Base-by-base conservation (phyloP, 495 filamentous ascomycete genomes). In the Gamarada debralockiae region DNA sequence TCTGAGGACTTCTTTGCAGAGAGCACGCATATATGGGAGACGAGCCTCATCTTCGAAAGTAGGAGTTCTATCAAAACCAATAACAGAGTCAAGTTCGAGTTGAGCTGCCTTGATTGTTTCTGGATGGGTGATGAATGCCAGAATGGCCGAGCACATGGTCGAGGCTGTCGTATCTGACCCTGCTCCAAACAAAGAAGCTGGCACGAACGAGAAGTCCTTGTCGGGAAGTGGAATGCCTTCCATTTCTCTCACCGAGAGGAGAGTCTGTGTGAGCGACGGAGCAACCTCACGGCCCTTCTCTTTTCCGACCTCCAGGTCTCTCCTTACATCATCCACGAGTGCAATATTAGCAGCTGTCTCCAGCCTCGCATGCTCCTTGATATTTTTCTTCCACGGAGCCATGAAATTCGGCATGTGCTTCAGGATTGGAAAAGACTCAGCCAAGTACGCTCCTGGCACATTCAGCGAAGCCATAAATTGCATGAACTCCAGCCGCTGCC, bases 121-220 rank as follows among this genome's bases (percentile, higher is more conserved):
- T 0, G 71, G 69, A 22, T 73, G 75, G 53, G 56, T 71, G 9
- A 67, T 56, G 1, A 76, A 64, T 17, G 68, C 81, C 17, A 84
- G 68, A 27, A 74, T 67, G 24, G 65, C 65, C 5, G 65, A 70
- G 57, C 65, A 74, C 49, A 75, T 57, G 0, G 71, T 74, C 15
- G 71, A 71, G 13, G 75, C 67, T 44, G 80, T 80, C 3, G 83
- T 86, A 61, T 86, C 83, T n/a, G 77, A 75, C 12, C 83, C 83
- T 12, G 83, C 83, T 2, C 79, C 81, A 51, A 85, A 85, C 4
- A 85, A 69, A 0, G 73, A 74, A 10, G 77, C 78, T 3, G 80
- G 77, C 1, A 80, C 66, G 57, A 78, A 81, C 1, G 75, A 75
- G 47, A 82, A 69, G 58, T 83, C 76, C 13, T 74, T 72, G 38